Conservation (phyloP, 1,284 basidiomycete species). For the Melampsora americana region DNA sequence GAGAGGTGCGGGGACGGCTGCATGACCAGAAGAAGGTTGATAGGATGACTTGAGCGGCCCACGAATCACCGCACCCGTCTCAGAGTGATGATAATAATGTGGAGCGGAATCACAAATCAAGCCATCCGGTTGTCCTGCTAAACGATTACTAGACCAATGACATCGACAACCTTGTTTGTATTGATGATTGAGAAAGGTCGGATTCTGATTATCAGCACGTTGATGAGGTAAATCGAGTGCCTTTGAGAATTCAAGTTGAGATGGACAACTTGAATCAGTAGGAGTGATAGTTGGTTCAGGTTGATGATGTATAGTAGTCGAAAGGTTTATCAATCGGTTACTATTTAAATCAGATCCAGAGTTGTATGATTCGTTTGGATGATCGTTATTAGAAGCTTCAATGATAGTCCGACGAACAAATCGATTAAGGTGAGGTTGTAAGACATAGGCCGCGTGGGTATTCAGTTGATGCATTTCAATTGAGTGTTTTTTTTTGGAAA, state of each 20-base stretch:
- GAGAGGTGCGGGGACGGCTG: neutral
- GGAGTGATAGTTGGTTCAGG: neutral
- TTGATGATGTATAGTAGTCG: neutral
- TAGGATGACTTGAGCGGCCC: neutral
- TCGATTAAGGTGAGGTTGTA: too few species aligned
- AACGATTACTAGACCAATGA: neutral
- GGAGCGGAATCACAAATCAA: neutral
- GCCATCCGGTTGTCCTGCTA: neutral
- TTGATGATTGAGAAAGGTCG: neutral
- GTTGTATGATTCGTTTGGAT: too few species aligned
- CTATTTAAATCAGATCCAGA: too few species aligned
- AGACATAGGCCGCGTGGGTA: too few species aligned
- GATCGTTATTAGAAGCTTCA: too few species aligned
- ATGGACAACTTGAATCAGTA: neutral
- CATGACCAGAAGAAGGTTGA: neutral
- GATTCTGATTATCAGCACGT: neutral
- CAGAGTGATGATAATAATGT: neutral
- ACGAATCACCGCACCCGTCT: constrained; percentile 1
- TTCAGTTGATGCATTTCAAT: too few species aligned
- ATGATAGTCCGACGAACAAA: too few species aligned
- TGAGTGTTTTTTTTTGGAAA: too few species aligned
- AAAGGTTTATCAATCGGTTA: neutral
- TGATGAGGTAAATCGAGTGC: constrained; percentile 1
- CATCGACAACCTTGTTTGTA: neutral
- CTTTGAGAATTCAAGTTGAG: neutral